Base-by-base conservation (phyloP, 768 basidiomycete species). In the Lepiota venenata region DNA sequence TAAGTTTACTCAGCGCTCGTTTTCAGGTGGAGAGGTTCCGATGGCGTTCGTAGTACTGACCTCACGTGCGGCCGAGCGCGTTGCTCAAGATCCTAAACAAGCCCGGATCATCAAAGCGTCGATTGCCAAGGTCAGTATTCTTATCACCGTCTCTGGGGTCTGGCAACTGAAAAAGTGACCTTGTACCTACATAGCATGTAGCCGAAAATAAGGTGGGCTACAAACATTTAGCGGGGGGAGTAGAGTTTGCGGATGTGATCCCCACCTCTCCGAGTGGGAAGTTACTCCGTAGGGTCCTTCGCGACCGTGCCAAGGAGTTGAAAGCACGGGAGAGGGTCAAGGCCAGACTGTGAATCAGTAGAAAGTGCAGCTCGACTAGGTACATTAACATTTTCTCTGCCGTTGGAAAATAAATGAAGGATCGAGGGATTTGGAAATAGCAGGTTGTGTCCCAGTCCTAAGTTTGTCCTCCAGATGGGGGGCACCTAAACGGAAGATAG, bases 211-310 rank as follows among this genome's bases (percentile, higher is more conserved):
- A 84, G 59, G 70, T 75, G 14, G 64, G 68, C 11, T 85, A 87
- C 63, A 87, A 87, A 62, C 78, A 73, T 50, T 68, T 87, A 37
- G 71, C 73, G 0, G 84, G 81, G 2, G 84, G 84, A 0, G 80
- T 87, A 10, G 78, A 81, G 58, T 78, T 85, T 50, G 64, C 81
- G 4, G 66, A 76, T 40, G 61, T 60, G 11, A 82, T 87, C 29
- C 85, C 85, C 0, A 85, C 78, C 60, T 85, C 82, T 50, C 82
- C 85, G 7, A 83, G 79, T 57, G 85, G 85, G 32, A 83, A 82
- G 48, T 63, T 83, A 0, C 64, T 83, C 51, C 71, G 84, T 12
- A 63, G 74, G 9, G 64, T 75, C 20, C 59, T 84, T 55, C 74
- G 80, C 11, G 81, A 82, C n/a, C 67, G 74, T 22, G 81, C 79